Percentiles rank a stretch among this genome's conserved stretches.
phyloP scores from a whole-genome alignment of 306 rosid genomes.

The Citrullus amarus region DNA sequence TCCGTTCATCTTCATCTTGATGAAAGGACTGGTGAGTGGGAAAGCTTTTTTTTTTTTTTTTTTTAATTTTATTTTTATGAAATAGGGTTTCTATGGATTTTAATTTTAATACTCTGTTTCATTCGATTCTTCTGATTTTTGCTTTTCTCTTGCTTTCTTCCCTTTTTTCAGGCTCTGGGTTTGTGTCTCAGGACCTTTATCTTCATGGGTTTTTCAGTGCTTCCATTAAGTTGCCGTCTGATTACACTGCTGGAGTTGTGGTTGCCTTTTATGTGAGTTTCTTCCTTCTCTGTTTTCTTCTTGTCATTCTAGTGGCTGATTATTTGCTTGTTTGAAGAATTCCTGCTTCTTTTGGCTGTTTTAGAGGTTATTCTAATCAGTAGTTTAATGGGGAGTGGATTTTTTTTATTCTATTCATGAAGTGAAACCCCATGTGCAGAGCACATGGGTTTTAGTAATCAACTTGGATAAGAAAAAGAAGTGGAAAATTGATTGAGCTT shows the following conservation, averaged over 20 bases:
- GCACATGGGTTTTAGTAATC: not conserved
- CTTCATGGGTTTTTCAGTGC: conserved; percentile 89
- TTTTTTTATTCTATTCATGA: not conserved
- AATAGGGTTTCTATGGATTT: not conserved
- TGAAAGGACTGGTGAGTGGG: conserved; percentile 59
- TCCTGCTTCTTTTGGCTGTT: not conserved
- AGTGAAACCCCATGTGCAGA: not conserved
- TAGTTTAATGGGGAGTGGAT: not conserved
- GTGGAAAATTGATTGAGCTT: not conserved
- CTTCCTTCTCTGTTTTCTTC: not conserved
- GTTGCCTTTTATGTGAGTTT: conserved; percentile 95
- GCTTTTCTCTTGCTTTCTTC: not conserved
- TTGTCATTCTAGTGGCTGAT: not conserved
- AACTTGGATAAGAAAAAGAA: not conserved
- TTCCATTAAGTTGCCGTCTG: conserved; percentile 79
- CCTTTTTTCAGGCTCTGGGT: conserved; percentile 68
- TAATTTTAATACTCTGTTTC: not conserved
- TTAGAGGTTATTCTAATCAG: not conserved
- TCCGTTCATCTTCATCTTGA: conserved; percentile 74
- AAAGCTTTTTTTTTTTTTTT: not conserved
- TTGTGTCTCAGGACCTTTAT: conserved; percentile 85
- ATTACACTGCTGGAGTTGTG: conserved; percentile 93
- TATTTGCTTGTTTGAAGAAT: not conserved
- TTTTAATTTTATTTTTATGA: not conserved
- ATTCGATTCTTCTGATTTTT: not conserved